phyloP scores from a whole-genome alignment of 225 moss, liverwort and hornwort genomes.

The Anthoceros angustus region DNA sequence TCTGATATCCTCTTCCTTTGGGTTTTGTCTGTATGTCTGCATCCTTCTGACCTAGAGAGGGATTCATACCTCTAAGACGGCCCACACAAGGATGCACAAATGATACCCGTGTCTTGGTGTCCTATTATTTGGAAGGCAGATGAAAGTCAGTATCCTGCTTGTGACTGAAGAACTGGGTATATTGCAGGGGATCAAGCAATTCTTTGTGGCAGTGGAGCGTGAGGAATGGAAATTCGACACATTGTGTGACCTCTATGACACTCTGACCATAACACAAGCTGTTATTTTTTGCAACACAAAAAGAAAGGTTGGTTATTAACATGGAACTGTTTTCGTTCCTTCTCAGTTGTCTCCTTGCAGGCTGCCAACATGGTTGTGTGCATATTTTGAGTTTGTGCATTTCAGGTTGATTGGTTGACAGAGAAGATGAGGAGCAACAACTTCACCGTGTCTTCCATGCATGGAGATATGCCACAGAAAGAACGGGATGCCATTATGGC shows the following conservation, averaged over 20 bases:
- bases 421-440: constrained; percentile 90
- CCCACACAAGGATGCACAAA: too few species aligned
- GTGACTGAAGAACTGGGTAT: neutral
- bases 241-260: constrained; percentile 77
- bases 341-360: neutral
- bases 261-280: constrained; percentile 71
- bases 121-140: too few species aligned
- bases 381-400: too few species aligned
- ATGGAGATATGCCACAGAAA: constrained; percentile 91
- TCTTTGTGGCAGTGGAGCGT: constrained; percentile 77
- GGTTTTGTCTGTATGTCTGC: neutral
- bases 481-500: constrained; percentile 88
- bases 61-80: too few species aligned
- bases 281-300: constrained; percentile 88
- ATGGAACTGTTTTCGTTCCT: neutral
- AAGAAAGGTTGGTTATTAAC: constrained; percentile 36
- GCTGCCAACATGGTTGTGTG: too few species aligned
- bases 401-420: constrained; percentile 71
- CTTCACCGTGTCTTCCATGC: constrained; percentile 84
- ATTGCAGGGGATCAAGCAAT: constrained; percentile 71
- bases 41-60: neutral
- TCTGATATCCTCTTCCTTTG: constrained; percentile 9
- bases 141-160: too few species aligned
- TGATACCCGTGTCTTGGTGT: too few species aligned
- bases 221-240: constrained; percentile 93